phyloP scores from a whole-genome alignment of 78 protist genomes.

The Planoprotostelium fungivorum region DNA sequence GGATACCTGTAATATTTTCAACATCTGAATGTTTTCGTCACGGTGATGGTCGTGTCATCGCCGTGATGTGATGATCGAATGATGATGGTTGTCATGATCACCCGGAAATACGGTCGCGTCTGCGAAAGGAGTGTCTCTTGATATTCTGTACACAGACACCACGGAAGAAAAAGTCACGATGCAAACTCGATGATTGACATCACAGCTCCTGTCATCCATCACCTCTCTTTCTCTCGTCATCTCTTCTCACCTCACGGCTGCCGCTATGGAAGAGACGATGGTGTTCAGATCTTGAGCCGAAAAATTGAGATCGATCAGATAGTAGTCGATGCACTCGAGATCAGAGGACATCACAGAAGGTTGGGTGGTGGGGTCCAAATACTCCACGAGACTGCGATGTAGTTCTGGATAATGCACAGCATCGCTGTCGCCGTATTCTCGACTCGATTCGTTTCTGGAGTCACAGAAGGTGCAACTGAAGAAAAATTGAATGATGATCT shows the following conservation, averaged over 20 bases:
- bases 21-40: neutral
- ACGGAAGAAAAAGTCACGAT: neutral
- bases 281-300: neutral
- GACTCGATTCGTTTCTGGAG: neutral
- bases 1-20: neutral
- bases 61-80: too few species aligned
- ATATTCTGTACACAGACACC: neutral
- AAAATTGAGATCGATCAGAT: neutral
- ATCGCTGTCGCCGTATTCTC: neutral
- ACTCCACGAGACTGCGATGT: neutral
- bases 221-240: too few species aligned
- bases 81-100: too few species aligned
- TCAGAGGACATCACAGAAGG: neutral
- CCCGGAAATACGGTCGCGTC: neutral
- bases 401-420: neutral
- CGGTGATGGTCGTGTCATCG: neutral
- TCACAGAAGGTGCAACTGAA: neutral
- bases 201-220: too few species aligned
- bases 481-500: too few species aligned
- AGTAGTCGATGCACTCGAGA: neutral
- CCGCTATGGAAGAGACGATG: neutral
- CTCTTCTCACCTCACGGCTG: neutral
- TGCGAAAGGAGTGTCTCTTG: neutral
- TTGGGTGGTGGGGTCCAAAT: neutral
- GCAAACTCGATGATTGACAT: too few species aligned